Conservation (phyloP, 306 rosid genomes). For the Parietaria judaica region DNA sequence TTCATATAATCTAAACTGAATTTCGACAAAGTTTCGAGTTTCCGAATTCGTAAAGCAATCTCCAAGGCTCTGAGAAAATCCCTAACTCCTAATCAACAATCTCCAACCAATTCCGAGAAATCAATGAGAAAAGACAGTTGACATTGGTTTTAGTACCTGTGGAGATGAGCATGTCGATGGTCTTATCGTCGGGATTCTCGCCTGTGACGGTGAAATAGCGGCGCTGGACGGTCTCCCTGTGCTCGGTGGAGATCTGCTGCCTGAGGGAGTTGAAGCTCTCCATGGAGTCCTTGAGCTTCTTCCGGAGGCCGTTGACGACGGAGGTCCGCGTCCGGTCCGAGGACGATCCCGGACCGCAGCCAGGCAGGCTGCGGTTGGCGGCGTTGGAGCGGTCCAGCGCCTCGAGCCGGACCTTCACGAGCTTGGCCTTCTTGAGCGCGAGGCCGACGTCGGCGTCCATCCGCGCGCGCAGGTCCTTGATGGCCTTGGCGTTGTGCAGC, state of each 20-base stretch:
- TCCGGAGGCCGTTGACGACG: slow-evolving; percentile 74
- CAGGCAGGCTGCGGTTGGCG: slow-evolving; percentile 62
- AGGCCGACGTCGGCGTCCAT: slow-evolving; percentile 75
- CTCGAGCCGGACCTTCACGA: slow-evolving; percentile 73
- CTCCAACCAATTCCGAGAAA: no score
- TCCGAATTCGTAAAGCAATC: no score
- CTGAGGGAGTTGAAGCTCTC: slow-evolving; percentile 58
- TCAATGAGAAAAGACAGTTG: no score
- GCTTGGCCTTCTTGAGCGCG: slow-evolving; percentile 81
- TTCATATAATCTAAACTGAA: no score
- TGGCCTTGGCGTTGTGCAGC: slow-evolving; percentile 67
- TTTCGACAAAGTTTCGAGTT: no score
- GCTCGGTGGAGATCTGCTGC: slow-evolving; percentile 63
- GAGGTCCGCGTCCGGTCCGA: slow-evolving; percentile 88
- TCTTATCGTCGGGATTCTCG: slow-evolving; percentile 90
- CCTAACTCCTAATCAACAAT: no score
- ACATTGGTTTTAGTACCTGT: slow-evolving; percentile 39
- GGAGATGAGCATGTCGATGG: slow-evolving; percentile 72
- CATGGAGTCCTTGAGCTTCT: slow-evolving; percentile 86
- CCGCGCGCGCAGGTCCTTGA: slow-evolving; percentile 72
- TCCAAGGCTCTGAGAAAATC: no score
- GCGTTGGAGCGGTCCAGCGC: slow-evolving; percentile 87
- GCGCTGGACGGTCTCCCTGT: slow-evolving; percentile 86
- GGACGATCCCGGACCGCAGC: slow-evolving; percentile 89
- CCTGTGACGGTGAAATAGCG: slow-evolving; percentile 92